Conservation (phyloP, 352 stramenopile genomes). For the Pythium aphanidermatum region DNA sequence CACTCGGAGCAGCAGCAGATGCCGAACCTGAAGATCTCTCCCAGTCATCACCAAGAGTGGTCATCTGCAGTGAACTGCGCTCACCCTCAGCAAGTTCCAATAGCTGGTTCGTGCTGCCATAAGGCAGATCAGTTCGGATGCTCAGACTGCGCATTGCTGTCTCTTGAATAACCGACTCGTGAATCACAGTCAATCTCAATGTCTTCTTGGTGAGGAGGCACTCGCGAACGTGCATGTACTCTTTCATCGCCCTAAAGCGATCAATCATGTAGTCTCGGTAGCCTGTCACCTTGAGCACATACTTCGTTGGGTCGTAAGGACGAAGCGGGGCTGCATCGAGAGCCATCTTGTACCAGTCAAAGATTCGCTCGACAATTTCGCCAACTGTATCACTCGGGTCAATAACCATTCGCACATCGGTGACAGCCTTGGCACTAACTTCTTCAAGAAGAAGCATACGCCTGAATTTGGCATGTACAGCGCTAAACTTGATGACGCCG, state of each 20-base stretch:
- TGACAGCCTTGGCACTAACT: constrained; percentile 78
- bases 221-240: constrained; percentile 86
- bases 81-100: constrained; percentile 53
- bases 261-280: constrained; percentile 86
- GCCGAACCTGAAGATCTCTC: constrained; percentile 29
- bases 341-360: constrained; percentile 83
- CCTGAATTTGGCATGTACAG: constrained; percentile 73
- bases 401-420: constrained; percentile 83
- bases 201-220: constrained; percentile 85
- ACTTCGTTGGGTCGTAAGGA: constrained; percentile 76
- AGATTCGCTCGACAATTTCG: constrained; percentile 86
- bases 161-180: constrained; percentile 82
- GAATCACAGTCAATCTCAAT: constrained; percentile 77
- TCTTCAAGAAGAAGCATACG: constrained; percentile 82
- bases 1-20: constrained; percentile 41
- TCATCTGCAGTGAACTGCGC: constrained; percentile 68
- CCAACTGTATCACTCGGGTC: constrained; percentile 76
- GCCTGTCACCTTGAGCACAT: constrained; percentile 80
- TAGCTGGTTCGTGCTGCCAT: constrained; percentile 45
- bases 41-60: constrained; percentile 62
- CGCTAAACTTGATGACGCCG: constrained; percentile 72
- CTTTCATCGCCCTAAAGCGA: constrained; percentile 72
- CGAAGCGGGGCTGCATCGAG: constrained; percentile 66
- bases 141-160: constrained; percentile 72
- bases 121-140: constrained; percentile 57